Evolutionary conservation across 495 filamentous ascomycete genomes (phyloP), one percentile per base, ranked within the genome.

Genomic region (Penicillium silybi): DNA sequence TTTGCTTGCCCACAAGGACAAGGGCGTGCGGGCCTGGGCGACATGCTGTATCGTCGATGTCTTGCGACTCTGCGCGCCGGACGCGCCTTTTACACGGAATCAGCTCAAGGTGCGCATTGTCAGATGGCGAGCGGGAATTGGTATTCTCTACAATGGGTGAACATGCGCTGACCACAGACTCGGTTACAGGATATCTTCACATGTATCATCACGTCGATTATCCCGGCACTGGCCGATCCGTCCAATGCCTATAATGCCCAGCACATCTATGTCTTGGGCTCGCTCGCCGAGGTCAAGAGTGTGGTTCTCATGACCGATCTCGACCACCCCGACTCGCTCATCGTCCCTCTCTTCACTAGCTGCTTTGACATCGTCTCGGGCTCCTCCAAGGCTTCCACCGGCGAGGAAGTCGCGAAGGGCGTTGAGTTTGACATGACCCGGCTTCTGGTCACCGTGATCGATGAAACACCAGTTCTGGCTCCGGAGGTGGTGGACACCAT

Each of bases 301-400:
- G 85, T 97, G 29, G 85, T 97, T 25, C 80, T 99, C 26, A 81
- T 99, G 56, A 88, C 88, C n/a, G 95, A 97, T 58, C 83, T 97
- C 38, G 85, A 89, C 3, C 83, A 85, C 35, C 80, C 85, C 16
- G 89, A 93, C 40, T 76, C 76, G 27, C 77, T 97, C 38, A 82
- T 91, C 11, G 75, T 88, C 9, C 80, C 87, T 38, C 81, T 97
- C 9, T 97, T 97, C 64, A 85, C 81, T 1, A 77, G 75, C 43
- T 92, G 92, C 62, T 99, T 99, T 67, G 93, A 99, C 66, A 90
- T 93, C 26, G 82, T 97, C 25, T 92, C 90, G 0, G 85, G 86
- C 0, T 83, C 83, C 9, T 80, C 83, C 6, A 90, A 87, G 59
- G 75, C 84, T 1, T 78, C 84, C 1, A 84, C 83, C 2, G 89